phyloP scores from a whole-genome alignment of 2,329 filamentous ascomycete species.

The Aspergillus sojae region DNA sequence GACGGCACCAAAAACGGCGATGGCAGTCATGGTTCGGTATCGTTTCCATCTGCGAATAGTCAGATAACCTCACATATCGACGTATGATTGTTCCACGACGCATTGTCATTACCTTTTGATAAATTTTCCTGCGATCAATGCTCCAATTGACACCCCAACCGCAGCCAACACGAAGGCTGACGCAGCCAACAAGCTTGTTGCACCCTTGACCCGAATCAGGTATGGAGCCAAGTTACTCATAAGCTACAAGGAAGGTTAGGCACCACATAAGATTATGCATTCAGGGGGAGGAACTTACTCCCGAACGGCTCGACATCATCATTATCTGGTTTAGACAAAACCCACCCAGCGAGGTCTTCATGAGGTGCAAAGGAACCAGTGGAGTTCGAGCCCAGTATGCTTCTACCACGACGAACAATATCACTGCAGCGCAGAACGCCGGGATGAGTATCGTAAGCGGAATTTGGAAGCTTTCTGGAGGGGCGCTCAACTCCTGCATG shows the following conservation, averaged over 20 bases:
- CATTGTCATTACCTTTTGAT: conserved; percentile 18
- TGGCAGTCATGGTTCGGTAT: conserved; percentile 12
- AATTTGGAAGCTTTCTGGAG: neutral
- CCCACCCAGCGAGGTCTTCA: conserved; percentile 12
- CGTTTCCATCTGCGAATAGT: neutral
- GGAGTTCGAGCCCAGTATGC: conserved; percentile 20
- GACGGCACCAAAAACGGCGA: neutral
- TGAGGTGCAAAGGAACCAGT: conserved; percentile 21
- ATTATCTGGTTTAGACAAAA: conserved; percentile 19
- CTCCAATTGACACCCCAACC: conserved; percentile 16
- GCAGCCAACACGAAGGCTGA: conserved; percentile 9
- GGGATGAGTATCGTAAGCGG: neutral
- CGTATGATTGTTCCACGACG: neutral
- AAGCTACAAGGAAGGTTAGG: conserved; percentile 6
- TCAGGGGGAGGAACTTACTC: conserved; percentile 11
- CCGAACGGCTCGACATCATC: conserved; percentile 13
- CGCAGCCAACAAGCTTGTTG: conserved; percentile 17
- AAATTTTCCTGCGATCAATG: conserved; percentile 8
- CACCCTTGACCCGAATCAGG: conserved; percentile 20
- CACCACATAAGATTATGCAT: neutral
- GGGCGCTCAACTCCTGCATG: conserved; percentile 1
- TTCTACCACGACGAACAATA: conserved; percentile 18
- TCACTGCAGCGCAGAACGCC: neutral
- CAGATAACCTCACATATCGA: neutral
- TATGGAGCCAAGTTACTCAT: conserved; percentile 19